Evolutionary conservation across 2,329 filamentous ascomycete species (phyloP).

Genomic region (Cryphonectria radicalis): DNA sequence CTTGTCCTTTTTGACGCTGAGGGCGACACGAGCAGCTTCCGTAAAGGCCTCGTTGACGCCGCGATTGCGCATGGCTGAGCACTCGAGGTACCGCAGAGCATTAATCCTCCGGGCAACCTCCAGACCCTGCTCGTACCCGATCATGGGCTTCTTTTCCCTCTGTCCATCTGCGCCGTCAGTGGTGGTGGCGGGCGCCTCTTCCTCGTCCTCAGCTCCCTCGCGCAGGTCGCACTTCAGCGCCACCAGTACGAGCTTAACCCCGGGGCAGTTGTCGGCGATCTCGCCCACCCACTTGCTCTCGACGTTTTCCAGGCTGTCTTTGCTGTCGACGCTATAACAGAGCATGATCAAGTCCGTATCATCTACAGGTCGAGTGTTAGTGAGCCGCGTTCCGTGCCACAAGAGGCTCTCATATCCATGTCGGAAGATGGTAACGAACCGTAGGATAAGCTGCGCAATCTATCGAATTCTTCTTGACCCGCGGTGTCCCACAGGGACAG

Average conservation of each 20-base stretch:
- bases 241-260: slow-evolving; percentile 91
- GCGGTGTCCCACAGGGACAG: slow-evolving; percentile 98
- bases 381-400: not conserved
- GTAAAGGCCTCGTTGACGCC: slow-evolving; percentile 99
- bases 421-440: slow-evolving; percentile 50
- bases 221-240: slow-evolving; percentile 96
- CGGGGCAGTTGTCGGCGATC: slow-evolving; percentile 96
- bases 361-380: slow-evolving; percentile 44
- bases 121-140: slow-evolving; percentile 89
- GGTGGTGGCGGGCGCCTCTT: slow-evolving; percentile 54
- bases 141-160: slow-evolving; percentile 70
- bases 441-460: slow-evolving; percentile 92
- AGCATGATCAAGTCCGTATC: slow-evolving; percentile 99
- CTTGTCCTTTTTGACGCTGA: slow-evolving; percentile 71
- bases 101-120: slow-evolving; percentile 91
- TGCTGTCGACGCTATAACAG: slow-evolving; percentile 96
- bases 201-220: slow-evolving; percentile 74
- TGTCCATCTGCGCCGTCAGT: slow-evolving; percentile 41
- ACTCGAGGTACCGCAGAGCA: slow-evolving; percentile 93
- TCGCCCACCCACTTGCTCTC: slow-evolving; percentile 98
- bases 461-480: slow-evolving; percentile 98
- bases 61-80: slow-evolving; percentile 96
- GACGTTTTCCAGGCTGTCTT: slow-evolving; percentile 96
- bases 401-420: not conserved
- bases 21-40: slow-evolving; percentile 91